Percentiles rank a stretch among this genome's conserved stretches.
phyloP scores from a whole-genome alignment of 495 filamentous ascomycete genomes.

The Xylaria palmicola region DNA sequence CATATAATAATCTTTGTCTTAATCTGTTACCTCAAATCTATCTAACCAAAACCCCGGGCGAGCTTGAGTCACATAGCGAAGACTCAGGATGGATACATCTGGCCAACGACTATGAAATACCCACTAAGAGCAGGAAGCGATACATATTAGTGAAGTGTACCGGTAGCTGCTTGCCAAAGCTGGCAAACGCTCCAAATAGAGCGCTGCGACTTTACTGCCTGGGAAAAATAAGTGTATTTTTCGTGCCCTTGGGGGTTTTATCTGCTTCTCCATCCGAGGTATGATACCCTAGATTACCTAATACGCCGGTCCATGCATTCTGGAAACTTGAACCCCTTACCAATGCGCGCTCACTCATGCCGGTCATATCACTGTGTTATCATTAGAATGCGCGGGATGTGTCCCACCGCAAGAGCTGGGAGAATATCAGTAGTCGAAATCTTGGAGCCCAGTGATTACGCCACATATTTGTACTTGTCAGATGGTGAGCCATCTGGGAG shows the following conservation, averaged over 20 bases:
- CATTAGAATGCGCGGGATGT: neutral
- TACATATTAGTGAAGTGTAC: neutral
- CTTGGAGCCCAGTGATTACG: too few species aligned
- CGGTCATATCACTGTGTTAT: slow-evolving; percentile 10
- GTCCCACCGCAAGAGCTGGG: neutral
- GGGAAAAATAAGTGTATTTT: neutral
- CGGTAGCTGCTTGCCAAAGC: neutral
- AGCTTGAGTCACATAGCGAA: neutral
- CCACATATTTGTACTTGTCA: slow-evolving; percentile 32
- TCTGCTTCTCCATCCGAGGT: neutral
- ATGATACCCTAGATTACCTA: neutral
- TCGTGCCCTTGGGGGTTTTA: neutral
- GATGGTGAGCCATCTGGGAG: slow-evolving; percentile 27
- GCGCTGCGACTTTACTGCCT: neutral
- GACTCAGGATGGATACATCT: neutral
- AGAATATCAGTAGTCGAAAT: neutral
- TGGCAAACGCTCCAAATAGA: neutral
- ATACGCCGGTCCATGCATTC: slow-evolving; percentile 9
- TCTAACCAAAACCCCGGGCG: neutral
- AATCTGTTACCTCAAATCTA: neutral
- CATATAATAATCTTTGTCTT: neutral
- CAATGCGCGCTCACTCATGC: slow-evolving; percentile 15
- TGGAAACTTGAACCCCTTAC: slow-evolving; percentile 2
- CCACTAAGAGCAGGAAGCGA: neutral
- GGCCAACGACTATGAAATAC: neutral